Evolutionary conservation across 768 basidiomycete genomes (phyloP), one percentile per base, ranked within the genome.

Genomic region (Termitomyces sp.): DNA sequence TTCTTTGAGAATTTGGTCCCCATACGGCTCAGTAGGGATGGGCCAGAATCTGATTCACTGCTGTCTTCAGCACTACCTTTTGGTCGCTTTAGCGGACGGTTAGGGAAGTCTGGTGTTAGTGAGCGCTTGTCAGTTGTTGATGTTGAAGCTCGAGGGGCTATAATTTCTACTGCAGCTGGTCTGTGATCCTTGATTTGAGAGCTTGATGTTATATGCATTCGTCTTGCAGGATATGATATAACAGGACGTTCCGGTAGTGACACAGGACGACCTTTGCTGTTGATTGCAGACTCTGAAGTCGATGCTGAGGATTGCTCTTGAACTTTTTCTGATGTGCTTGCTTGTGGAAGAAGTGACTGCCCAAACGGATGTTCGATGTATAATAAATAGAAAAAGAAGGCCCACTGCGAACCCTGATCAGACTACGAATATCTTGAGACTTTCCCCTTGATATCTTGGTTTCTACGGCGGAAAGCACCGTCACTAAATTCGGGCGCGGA

Each of bases 331-430:
- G 49, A 54, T 8, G 50, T 31, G 22, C 50, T 61, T 61, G 65
- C 29, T 54, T 63, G 60, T 44, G 64, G 64, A 51, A 62, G 58
- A 54, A 81, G 64, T 54, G 72, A 72, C 79, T 81, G 76, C 71
- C 72, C 69, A 77, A 80, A 76, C 52, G 70, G 67, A 69, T 60
- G 72, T 78, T 71, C 70, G 74, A 63, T 66, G 71, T 71, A 70
- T 70, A 70, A 62, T 58, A 69, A 66, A 58, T 67, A 66, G 69
- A 68, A 65, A 69, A 66, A 72, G 74, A 67, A 64, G 66, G 75
- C 68, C 76, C 76, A 74, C 64, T 77, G 78, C 81, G 79, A 81
- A 83, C 82, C 81, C 77, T 82, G 57, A 81, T 77, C 60, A 81
- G 74, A 56, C 67, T 68, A 69, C 76, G 72, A 36, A 81, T 65